Conservation (phyloP, 2,329 filamentous ascomycete genomes). For the Paraphoma sp. region DNA sequence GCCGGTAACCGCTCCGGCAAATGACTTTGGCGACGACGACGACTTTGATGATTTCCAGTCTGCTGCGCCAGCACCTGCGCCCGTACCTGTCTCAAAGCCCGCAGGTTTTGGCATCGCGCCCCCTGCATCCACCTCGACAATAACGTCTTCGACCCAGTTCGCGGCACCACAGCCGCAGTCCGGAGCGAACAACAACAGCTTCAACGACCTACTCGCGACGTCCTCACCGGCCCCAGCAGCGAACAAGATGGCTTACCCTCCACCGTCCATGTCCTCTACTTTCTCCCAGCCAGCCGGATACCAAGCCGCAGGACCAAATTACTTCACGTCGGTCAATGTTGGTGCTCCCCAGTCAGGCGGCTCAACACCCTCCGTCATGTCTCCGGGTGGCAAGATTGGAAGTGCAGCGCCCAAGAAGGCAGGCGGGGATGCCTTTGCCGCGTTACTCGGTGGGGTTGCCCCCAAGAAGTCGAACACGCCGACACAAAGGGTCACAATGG, state of each 20-base stretch:
- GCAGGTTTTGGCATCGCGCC: constrained; percentile 59
- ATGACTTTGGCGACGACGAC: constrained; percentile 70
- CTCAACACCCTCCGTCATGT: constrained; percentile 53
- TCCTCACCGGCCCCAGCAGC: constrained; percentile 71
- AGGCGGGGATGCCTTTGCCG: constrained; percentile 87
- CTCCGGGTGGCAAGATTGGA: constrained; percentile 49
- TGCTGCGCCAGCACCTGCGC: constrained; percentile 61
- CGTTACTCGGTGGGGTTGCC: constrained; percentile 78
- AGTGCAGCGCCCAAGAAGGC: constrained; percentile 52
- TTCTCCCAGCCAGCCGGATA: constrained; percentile 66
- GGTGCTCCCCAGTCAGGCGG: constrained; percentile 41
- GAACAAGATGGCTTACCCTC: constrained; percentile 62
- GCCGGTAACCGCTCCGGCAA: constrained; percentile 48
- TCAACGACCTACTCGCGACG: constrained; percentile 83
- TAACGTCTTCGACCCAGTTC: constrained; percentile 70
- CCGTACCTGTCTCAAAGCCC: constrained; percentile 61
- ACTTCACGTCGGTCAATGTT: constrained; percentile 80
- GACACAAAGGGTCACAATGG: constrained; percentile 75
- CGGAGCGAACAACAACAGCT: constrained; percentile 78
- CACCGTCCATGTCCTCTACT: constrained; percentile 45
- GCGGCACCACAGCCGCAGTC: constrained; percentile 85
- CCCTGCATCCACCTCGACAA: constrained; percentile 54
- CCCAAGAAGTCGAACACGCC: constrained; percentile 75
- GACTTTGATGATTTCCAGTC: constrained; percentile 99
- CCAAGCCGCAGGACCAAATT: constrained; percentile 85